These are phyloP conservation scores for Pythium pectinolyticum DNA, from an alignment of 352 stramenopile genomes.

Conservation along the genomic window DNA sequence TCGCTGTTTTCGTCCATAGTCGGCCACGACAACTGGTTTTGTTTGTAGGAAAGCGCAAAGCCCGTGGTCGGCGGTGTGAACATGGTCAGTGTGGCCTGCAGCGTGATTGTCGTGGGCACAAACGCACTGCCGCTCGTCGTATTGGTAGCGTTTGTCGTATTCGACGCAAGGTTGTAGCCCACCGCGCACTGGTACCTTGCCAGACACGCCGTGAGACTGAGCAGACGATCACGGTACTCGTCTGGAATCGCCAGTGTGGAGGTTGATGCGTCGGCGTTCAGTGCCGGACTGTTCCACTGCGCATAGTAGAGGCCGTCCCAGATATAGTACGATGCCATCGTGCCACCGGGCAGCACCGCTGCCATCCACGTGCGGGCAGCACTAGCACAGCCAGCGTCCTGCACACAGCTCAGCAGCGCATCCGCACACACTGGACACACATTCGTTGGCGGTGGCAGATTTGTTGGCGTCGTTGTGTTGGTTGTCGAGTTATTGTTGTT, in stretches of 20 bases:
- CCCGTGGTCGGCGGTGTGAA: neutral
- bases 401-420: neutral
- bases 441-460: neutral
- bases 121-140: too few relatives aligned
- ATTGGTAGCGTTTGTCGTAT: too few relatives aligned
- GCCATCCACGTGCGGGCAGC: neutral
- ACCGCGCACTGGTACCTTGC: conserved; percentile 7
- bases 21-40: neutral
- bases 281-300: neutral
- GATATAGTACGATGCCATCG: neutral
- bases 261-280: neutral
- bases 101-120: conserved; percentile 8
- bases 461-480: conserved; percentile 2
- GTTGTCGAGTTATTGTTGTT: neutral
- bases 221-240: neutral
- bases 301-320: neutral
- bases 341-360: neutral
- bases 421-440: neutral
- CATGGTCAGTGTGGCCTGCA: neutral
- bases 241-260: neutral
- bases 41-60: neutral
- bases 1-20: neutral
- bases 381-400: neutral
- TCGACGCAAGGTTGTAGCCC: neutral
- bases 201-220: conserved; percentile 14